These are phyloP conservation scores for Pleomassaria siparia DNA, from an alignment of 2,329 filamentous ascomycete genomes.

Conservation along the genomic window DNA sequence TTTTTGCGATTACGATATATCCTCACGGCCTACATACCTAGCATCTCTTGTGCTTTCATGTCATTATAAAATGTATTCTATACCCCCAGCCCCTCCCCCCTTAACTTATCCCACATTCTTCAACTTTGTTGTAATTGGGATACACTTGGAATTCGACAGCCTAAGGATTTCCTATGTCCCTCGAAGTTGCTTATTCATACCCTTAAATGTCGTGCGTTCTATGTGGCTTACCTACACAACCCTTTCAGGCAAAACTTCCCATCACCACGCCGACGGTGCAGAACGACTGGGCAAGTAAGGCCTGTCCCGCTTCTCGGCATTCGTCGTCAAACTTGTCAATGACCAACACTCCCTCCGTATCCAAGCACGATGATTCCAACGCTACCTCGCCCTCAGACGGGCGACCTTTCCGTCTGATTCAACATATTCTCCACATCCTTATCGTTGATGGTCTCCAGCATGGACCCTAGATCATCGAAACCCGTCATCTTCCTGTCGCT, in stretches of 20 bases:
- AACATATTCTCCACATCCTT: slow-evolving; percentile 11
- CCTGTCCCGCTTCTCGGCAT: too few species aligned
- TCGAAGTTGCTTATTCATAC: too few species aligned
- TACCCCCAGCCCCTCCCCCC: slow-evolving; percentile 2
- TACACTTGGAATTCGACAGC: not conserved
- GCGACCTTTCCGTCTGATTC: not conserved
- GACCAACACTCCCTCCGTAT: not conserved
- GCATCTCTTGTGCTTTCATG: slow-evolving; percentile 2
- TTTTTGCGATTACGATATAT: slow-evolving; percentile 2
- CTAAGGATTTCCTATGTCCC: too few species aligned
- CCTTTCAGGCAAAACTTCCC: too few species aligned
- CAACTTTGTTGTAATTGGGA: not conserved
- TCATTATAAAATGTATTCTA: slow-evolving; percentile 3
- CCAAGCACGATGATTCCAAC: not conserved
- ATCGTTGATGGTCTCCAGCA: slow-evolving; percentile 2
- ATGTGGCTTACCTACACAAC: too few species aligned
- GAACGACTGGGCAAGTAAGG: too few species aligned
- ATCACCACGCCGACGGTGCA: too few species aligned
- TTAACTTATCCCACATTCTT: too few species aligned
- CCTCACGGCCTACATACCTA: slow-evolving; percentile 2
- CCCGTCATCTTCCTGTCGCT: slow-evolving; percentile 6
- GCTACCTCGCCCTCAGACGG: not conserved
- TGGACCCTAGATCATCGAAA: slow-evolving; percentile 6
- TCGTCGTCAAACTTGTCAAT: too few species aligned
- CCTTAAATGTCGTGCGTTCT: too few species aligned